Evolutionary conservation across 306 rosid species (phyloP).

Genomic region (Cyclanthera cordifolia): DNA sequence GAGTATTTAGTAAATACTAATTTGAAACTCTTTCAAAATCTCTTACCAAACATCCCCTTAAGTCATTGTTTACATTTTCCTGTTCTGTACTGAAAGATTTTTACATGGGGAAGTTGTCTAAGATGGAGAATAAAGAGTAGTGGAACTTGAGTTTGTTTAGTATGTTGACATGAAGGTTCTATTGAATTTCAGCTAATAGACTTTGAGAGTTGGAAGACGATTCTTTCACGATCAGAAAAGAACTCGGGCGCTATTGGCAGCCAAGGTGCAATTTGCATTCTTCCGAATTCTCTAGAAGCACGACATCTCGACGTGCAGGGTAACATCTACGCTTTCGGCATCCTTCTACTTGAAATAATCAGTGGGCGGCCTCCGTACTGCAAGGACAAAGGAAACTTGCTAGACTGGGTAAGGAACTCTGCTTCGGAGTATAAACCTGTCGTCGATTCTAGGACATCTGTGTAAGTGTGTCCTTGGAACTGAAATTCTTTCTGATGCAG

Average conservation of each 20-base stretch:
- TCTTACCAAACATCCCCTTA: no score
- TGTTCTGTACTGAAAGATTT: neutral
- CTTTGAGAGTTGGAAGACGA: constrained; percentile 95
- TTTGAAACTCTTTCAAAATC: no score
- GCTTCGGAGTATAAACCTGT: no score
- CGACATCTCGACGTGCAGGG: constrained; percentile 76
- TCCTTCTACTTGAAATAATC: constrained; percentile 71
- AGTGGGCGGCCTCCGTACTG: constrained; percentile 81
- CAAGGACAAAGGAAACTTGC: constrained; percentile 69
- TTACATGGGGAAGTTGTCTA: neutral
- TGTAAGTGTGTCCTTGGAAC: neutral
- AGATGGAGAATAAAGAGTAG: neutral
- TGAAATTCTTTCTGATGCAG: constrained; percentile 31
- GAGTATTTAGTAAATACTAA: no score
- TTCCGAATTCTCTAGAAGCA: constrained; percentile 79
- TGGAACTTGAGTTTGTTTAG: neutral
- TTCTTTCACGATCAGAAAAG: constrained; percentile 76
- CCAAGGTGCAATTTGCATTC: constrained; percentile 73
- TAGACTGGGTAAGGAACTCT: constrained; percentile 70
- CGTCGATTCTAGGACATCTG: neutral
- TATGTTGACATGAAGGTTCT: neutral
- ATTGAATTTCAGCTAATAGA: constrained; percentile 56
- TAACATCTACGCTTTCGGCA: constrained; percentile 69
- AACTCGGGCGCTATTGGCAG: constrained; percentile 58
- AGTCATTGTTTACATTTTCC: neutral